phyloP scores from a whole-genome alignment of 1,284 basidiomycete genomes.

The Schizophyllum commune region DNA sequence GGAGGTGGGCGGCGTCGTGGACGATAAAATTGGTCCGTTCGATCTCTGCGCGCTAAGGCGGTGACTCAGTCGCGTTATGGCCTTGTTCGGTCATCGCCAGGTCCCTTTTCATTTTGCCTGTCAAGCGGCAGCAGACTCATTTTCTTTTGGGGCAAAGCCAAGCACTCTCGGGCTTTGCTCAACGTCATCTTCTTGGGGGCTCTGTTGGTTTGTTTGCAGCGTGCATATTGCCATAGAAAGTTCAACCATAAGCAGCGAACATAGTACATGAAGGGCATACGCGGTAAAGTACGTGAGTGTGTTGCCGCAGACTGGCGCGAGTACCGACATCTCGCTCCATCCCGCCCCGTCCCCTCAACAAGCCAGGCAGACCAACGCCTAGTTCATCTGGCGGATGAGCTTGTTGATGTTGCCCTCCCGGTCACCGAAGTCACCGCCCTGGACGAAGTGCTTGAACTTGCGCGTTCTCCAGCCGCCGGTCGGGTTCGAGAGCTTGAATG shows the following conservation, averaged over 20 bases:
- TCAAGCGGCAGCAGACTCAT: too few relatives aligned
- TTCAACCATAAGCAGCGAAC: not conserved
- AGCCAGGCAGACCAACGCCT: slow-evolving; percentile 12
- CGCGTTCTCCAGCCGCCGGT: slow-evolving; percentile 95
- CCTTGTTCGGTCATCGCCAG: too few relatives aligned
- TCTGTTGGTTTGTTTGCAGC: not conserved
- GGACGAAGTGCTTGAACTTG: slow-evolving; percentile 94
- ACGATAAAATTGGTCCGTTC: not conserved
- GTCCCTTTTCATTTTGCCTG: too few relatives aligned
- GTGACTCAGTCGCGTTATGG: not conserved
- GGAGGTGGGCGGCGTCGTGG: not conserved
- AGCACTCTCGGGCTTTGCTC: too few relatives aligned
- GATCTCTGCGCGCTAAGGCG: not conserved
- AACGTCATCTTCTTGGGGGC: too few relatives aligned
- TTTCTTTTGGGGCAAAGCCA: too few relatives aligned
- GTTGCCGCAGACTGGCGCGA: not conserved
- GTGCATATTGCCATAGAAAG: not conserved
- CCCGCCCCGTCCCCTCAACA: slow-evolving; percentile 12
- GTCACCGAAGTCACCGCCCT: slow-evolving; percentile 96
- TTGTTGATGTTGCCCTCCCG: slow-evolving; percentile 96
- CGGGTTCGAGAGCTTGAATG: slow-evolving; percentile 99
- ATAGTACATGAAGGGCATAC: not conserved
- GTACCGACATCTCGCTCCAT: slow-evolving; percentile 1
- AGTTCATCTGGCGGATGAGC: slow-evolving; percentile 97
- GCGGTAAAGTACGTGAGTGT: not conserved